These are phyloP conservation scores for Phytophthora cajani DNA, from an alignment of 352 stramenopile genomes.

Conservation along the genomic window DNA sequence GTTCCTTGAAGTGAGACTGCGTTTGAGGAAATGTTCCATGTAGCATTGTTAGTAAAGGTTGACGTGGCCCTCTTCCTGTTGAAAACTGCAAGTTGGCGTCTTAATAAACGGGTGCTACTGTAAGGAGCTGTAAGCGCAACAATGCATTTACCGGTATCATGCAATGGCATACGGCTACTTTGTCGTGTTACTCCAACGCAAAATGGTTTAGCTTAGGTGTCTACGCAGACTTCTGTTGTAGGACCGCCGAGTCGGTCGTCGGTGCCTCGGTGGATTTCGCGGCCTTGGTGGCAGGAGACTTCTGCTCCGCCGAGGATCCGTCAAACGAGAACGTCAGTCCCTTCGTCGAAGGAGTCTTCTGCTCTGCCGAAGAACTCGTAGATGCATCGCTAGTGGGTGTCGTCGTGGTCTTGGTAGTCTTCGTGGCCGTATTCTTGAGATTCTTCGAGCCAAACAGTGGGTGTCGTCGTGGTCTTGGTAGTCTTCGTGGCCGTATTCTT, in stretches of 20 bases:
- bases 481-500: conserved; percentile 5
- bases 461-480: conserved; percentile 9
- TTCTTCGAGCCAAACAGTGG: conserved; percentile 9
- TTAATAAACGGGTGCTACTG: background rate
- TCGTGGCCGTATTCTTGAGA: background rate
- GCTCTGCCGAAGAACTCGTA: conserved; percentile 2
- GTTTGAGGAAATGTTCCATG: too few species aligned
- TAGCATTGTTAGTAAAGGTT: background rate
- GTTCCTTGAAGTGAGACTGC: background rate
- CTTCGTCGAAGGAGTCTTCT: conserved; percentile 16
- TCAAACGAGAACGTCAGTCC: conserved; percentile 31
- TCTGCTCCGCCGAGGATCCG: conserved; percentile 11
- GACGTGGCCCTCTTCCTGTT: background rate
- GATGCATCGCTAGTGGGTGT: conserved; percentile 5
- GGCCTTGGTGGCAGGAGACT: conserved; percentile 2
- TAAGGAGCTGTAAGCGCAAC: background rate
- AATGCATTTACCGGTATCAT: background rate
- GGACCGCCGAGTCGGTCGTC: background rate
- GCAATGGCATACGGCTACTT: background rate
- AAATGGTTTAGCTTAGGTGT: conserved; percentile 3
- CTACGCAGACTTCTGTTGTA: conserved; percentile 13
- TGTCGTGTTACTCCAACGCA: background rate
- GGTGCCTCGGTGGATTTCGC: conserved; percentile 1
- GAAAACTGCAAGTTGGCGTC: background rate
- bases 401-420: conserved; percentile 14